Conservation (phyloP, 805 yeast genomes). For the Scheffersomyces spartinae region DNA sequence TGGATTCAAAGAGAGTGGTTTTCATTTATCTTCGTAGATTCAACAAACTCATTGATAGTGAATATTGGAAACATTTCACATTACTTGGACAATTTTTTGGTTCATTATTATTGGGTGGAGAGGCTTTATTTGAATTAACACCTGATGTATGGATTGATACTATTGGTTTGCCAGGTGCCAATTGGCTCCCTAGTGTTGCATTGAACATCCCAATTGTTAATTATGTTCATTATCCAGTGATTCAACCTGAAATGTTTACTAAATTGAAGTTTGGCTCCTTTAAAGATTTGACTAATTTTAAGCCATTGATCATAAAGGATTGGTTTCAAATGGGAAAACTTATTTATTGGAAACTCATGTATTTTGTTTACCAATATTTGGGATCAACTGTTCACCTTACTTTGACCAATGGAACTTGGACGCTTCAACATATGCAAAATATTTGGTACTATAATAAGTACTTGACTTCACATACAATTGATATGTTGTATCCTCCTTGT, state of each 20-base stretch:
- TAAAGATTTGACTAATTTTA: conserved; percentile 10
- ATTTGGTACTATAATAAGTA: conserved; percentile 45
- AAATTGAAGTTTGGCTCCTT: conserved; percentile 31
- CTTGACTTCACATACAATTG: conserved; percentile 14
- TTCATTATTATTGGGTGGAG: conserved; percentile 52
- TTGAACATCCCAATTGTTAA: conserved; percentile 68
- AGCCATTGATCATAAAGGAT: conserved; percentile 8
- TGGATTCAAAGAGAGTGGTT: conserved; percentile 43
- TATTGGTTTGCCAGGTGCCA: conserved; percentile 85
- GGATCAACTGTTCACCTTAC: conserved; percentile 60
- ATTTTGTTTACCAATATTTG: conserved; percentile 49
- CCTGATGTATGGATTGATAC: conserved; percentile 96
- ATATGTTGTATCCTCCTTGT: conserved; percentile 80
- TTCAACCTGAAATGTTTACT: conserved; percentile 77
- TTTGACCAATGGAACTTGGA: conserved; percentile 87
- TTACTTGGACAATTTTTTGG: conserved; percentile 84
- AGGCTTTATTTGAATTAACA: conserved; percentile 53
- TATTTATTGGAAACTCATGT: conserved; percentile 62
- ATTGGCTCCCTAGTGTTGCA: conserved; percentile 47
- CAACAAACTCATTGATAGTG: conserved; percentile 54
- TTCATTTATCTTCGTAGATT: conserved; percentile 45
- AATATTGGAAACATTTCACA: conserved; percentile 70
- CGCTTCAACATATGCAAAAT: conserved; percentile 54
- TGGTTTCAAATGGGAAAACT: conserved; percentile 30
- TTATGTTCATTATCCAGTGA: conserved; percentile 91